phyloP scores from a whole-genome alignment of 345 rosid species.

The Eutrema heterophyllum region DNA sequence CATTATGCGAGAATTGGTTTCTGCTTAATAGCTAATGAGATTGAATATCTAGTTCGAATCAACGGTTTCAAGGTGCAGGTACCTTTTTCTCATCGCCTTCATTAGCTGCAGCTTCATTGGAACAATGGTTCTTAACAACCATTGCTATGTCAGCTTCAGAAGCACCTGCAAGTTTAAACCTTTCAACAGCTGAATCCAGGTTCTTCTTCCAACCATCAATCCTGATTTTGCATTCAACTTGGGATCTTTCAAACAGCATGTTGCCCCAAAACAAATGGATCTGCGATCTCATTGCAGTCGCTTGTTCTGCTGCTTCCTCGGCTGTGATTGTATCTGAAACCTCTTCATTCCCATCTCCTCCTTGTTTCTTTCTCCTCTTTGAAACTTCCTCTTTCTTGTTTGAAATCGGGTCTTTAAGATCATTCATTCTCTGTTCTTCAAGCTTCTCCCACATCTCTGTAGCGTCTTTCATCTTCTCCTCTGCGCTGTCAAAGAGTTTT shows the following conservation, averaged over 20 bases:
- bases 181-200: conserved; percentile 76
- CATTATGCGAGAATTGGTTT: background rate
- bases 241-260: conserved; percentile 92
- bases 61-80: conserved; percentile 12
- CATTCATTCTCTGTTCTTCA: background rate
- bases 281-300: conserved; percentile 92
- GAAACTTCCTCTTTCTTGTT: conserved; percentile 46
- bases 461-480: background rate
- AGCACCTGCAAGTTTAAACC: conserved; percentile 91
- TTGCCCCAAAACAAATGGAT: conserved; percentile 99
- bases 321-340: conserved; percentile 47
- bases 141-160: conserved; percentile 63
- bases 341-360: conserved; percentile 31
- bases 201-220: conserved; percentile 68
- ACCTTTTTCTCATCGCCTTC: conserved; percentile 48
- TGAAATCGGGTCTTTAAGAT: background rate
- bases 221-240: conserved; percentile 89
- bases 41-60: background rate
- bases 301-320: conserved; percentile 96
- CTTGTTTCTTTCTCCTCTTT: conserved; percentile 43
- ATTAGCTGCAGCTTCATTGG: conserved; percentile 52
- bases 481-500: background rate
- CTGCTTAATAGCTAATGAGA: background rate
- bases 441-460: background rate
- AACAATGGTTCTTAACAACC: conserved; percentile 44